Evolutionary conservation across 192 early-diverging fungal genomes (phyloP).

Genomic region (Backusella luteola): DNA sequence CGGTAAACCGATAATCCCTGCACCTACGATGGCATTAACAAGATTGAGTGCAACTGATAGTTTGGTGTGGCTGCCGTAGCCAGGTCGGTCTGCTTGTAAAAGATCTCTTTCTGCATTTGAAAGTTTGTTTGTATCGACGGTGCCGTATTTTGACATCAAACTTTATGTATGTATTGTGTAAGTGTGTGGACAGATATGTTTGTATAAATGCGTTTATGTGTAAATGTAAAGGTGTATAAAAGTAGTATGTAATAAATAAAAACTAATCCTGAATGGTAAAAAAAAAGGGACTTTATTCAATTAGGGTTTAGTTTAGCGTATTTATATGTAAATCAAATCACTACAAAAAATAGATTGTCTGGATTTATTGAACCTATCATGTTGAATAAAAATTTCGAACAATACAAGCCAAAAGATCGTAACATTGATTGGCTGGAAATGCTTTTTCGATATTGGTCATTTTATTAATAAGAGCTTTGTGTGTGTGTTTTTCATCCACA

Average conservation of each 20-base stretch:
- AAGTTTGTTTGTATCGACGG: background rate
- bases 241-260: background rate
- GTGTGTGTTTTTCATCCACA: background rate
- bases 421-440: background rate
- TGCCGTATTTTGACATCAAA: background rate
- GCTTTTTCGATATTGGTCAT: background rate
- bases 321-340: background rate
- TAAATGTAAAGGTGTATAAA: background rate
- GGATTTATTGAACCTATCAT: slow-evolving; percentile 8
- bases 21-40: slow-evolving; percentile 69
- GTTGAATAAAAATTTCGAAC: background rate
- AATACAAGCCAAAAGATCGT: background rate
- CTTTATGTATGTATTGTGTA: background rate
- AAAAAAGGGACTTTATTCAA: background rate
- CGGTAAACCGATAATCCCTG: slow-evolving; percentile 60
- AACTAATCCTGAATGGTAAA: background rate
- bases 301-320: background rate
- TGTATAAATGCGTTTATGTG: background rate
- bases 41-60: slow-evolving; percentile 57
- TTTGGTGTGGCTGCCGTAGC: slow-evolving; percentile 37
- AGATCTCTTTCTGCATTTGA: slow-evolving; percentile 26
- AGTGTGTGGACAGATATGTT: background rate
- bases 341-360: background rate
- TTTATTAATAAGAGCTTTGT: background rate
- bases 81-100: slow-evolving; percentile 39